A percentile compares a stretch with the other conserved stretches of the same genome.
phyloP scores from a whole-genome alignment of 169 alveolate species.

The Plasmodium coatneyi region DNA sequence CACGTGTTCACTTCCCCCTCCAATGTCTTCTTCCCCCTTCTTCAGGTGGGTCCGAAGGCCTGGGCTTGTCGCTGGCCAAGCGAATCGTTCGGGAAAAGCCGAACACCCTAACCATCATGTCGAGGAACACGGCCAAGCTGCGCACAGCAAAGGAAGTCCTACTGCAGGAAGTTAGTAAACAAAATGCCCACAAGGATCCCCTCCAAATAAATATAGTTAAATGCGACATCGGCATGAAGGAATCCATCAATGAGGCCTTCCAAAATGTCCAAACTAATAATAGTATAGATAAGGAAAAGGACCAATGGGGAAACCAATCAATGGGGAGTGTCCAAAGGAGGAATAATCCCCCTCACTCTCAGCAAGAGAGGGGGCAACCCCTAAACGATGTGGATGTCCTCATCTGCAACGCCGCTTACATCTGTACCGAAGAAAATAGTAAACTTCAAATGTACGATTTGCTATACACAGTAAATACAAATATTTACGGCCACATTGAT shows the following conservation, averaged over 20 bases:
- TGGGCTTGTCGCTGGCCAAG: conserved; percentile 54
- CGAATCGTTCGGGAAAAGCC: conserved; percentile 42
- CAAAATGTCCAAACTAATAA: conserved; percentile 21
- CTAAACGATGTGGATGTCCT: conserved; percentile 37
- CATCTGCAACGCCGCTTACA: conserved; percentile 73
- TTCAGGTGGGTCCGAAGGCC: conserved; percentile 70
- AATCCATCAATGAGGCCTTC: conserved; percentile 51
- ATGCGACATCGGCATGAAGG: conserved; percentile 42
- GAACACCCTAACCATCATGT: conserved; percentile 15
- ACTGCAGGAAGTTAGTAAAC: conserved; percentile 2
- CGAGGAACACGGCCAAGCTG: conserved; percentile 38
- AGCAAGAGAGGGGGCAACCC: background rate
- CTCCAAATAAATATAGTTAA: conserved; percentile 32
- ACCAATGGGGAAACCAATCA: background rate
- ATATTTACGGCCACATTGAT: conserved; percentile 57
- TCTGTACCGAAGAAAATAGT: conserved; percentile 39
- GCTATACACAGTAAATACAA: conserved; percentile 42
- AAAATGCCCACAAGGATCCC: background rate
- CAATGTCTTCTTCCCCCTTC: background rate
- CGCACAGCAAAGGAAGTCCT: conserved; percentile 23
- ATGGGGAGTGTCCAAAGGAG: background rate
- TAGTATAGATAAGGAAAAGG: conserved; percentile 22
- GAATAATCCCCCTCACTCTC: background rate
- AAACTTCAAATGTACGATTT: conserved; percentile 43
- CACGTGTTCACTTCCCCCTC: background rate